These are phyloP conservation scores for Phytophthora idaei DNA, from an alignment of 352 stramenopile genomes.

Conservation along the genomic window DNA sequence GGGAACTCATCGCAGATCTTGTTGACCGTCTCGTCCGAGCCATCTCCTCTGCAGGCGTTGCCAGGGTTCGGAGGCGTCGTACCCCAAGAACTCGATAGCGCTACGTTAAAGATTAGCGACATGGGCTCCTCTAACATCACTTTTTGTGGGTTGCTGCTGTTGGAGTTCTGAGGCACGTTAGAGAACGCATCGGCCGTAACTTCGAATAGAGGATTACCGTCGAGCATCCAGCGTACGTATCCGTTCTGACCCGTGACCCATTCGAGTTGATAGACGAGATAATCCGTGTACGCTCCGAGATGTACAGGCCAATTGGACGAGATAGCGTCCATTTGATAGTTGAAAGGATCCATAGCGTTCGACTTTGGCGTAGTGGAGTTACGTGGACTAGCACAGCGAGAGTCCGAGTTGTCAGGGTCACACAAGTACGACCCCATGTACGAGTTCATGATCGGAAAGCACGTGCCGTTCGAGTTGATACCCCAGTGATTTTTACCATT, in stretches of 20 bases:
- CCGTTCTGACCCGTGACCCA: slow-evolving; percentile 46
- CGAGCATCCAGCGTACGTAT: slow-evolving; percentile 66
- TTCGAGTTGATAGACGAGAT: slow-evolving; percentile 48
- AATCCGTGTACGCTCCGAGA: slow-evolving; percentile 72
- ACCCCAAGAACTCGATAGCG: slow-evolving; percentile 83
- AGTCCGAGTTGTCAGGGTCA: slow-evolving; percentile 50
- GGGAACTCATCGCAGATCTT: slow-evolving; percentile 59
- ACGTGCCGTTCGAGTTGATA: slow-evolving; percentile 61
- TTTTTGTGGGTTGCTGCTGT: slow-evolving; percentile 63
- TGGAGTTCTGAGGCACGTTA: slow-evolving; percentile 42
- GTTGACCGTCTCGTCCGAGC: slow-evolving; percentile 48
- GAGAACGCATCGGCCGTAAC: slow-evolving; percentile 63
- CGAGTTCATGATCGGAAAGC: slow-evolving; percentile 57
- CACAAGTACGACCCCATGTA: slow-evolving; percentile 62
- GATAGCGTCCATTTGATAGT: slow-evolving; percentile 57
- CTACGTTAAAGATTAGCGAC: slow-evolving; percentile 94
- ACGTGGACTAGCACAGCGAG: slow-evolving; percentile 48
- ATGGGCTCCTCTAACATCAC: slow-evolving; percentile 92
- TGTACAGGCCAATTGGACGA: slow-evolving; percentile 85
- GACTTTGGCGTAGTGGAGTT: slow-evolving; percentile 42
- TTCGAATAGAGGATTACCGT: slow-evolving; percentile 82
- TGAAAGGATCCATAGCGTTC: slow-evolving; percentile 51
- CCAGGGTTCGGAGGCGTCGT: slow-evolving; percentile 37
- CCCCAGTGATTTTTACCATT: slow-evolving; percentile 47
- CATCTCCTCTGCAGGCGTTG: slow-evolving; percentile 27